phyloP scores from a whole-genome alignment of 768 basidiomycete species.

The Naganishia vaughanmartiniae region DNA sequence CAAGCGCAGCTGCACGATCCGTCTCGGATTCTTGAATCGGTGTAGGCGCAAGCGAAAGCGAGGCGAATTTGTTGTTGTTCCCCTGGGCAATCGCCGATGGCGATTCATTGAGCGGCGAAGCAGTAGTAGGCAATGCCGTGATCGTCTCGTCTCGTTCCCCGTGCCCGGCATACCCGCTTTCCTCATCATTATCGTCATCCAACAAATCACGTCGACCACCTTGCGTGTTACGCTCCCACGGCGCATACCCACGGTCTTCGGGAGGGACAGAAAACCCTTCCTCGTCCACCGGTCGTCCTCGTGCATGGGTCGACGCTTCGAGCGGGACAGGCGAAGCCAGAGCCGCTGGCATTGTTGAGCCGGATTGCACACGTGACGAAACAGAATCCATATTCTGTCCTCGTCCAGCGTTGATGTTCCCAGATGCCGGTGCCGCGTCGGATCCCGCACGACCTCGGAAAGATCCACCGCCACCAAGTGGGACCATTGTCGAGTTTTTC shows the following conservation, averaged over 20 bases:
- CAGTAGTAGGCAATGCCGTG: conserved; percentile 11
- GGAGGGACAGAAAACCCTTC: conserved; percentile 55
- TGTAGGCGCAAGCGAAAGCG: conserved; percentile 43
- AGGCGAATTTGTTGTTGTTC: conserved; percentile 37
- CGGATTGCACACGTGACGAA: too few relatives aligned
- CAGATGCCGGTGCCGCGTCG: not conserved
- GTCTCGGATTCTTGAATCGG: conserved; percentile 52
- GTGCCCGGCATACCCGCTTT: conserved; percentile 20
- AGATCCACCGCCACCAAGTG: not conserved
- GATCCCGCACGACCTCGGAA: not conserved
- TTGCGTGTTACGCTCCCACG: conserved; percentile 42
- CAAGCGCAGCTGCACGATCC: conserved; percentile 50
- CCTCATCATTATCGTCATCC: conserved; percentile 43
- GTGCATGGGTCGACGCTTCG: not conserved
- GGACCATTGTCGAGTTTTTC: conserved; percentile 19
- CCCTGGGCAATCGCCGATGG: not conserved
- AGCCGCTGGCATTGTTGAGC: not conserved
- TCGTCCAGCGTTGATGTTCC: too few relatives aligned
- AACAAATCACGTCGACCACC: conserved; percentile 31
- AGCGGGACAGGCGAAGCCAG: not conserved
- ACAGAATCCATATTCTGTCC: too few relatives aligned
- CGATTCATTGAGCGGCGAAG: conserved; percentile 21
- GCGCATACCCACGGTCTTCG: conserved; percentile 51
- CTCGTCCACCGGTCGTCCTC: conserved; percentile 44
- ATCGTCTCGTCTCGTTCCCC: not conserved